These are phyloP conservation scores for Scenedesmus sp. DNA, from an alignment of 163 green algal species.

Conservation along the genomic window DNA sequence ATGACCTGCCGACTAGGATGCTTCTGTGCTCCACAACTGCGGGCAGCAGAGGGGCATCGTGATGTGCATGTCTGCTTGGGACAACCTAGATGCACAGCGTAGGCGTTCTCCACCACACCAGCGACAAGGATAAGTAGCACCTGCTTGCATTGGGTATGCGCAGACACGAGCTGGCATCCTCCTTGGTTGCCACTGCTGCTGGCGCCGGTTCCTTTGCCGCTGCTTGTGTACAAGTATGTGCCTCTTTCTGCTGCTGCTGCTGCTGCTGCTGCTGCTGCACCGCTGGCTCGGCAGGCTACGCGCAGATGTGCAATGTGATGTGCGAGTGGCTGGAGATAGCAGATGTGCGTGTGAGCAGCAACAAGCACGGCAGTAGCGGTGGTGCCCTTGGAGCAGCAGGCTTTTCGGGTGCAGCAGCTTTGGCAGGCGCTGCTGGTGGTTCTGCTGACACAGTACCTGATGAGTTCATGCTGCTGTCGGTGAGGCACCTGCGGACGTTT, in stretches of 20 bases:
- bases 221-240: background rate
- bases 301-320: slow-evolving; percentile 84
- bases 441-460: slow-evolving; percentile 50
- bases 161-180: background rate
- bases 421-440: background rate
- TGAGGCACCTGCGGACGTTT: slow-evolving; percentile 15
- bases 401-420: background rate
- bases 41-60: no score
- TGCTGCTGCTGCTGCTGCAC: slow-evolving; percentile 11
- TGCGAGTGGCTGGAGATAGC: slow-evolving; percentile 77
- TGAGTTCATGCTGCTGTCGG: slow-evolving; percentile 79
- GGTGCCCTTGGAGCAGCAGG: background rate
- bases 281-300: slow-evolving; percentile 72
- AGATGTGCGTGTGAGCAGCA: slow-evolving; percentile 48
- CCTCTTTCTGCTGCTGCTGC: background rate
- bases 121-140: background rate
- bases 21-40: no score
- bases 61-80: no score
- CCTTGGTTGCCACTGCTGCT: no score
- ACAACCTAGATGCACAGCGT: no score
- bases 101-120: background rate
- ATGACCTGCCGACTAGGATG: no score
- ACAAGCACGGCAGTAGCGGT: slow-evolving; percentile 4
- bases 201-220: no score
- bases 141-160: no score